Conservation (phyloP, 257 asterid genomes). For the Fraxinus quadrangulata region DNA sequence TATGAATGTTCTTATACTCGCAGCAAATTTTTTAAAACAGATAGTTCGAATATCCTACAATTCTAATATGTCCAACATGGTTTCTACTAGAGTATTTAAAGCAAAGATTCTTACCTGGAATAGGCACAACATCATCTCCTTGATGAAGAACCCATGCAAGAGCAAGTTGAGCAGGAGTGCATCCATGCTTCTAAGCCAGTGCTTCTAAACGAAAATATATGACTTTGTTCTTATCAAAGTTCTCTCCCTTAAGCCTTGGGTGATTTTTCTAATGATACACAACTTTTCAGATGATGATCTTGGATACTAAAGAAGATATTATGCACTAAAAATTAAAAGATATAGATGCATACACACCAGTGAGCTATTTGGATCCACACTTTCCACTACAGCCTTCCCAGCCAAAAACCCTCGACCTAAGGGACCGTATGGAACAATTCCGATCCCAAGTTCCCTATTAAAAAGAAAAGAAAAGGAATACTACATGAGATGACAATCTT, state of each 20-base stretch:
- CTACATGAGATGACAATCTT: not conserved
- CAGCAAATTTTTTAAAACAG: too few species aligned
- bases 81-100: too few species aligned
- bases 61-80: too few species aligned
- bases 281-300: not conserved
- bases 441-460: slow-evolving; percentile 64
- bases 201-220: slow-evolving; percentile 46
- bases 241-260: slow-evolving; percentile 65
- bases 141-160: slow-evolving; percentile 64
- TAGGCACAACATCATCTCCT: slow-evolving; percentile 58
- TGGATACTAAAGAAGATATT: not conserved
- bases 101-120: slow-evolving; percentile 44
- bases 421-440: slow-evolving; percentile 67
- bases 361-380: slow-evolving; percentile 34
- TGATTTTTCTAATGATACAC: slow-evolving; percentile 33
- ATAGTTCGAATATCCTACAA: too few species aligned
- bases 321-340: not conserved
- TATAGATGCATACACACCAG: slow-evolving; percentile 35
- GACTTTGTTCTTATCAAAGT: slow-evolving; percentile 60
- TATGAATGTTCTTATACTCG: too few species aligned
- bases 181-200: slow-evolving; percentile 49
- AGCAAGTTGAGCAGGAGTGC: slow-evolving; percentile 66
- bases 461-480: not conserved
- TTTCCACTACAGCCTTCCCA: slow-evolving; percentile 52
- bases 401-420: slow-evolving; percentile 56